phyloP scores from a whole-genome alignment of 1,284 basidiomycete species.

The Lentinus polychrous region DNA sequence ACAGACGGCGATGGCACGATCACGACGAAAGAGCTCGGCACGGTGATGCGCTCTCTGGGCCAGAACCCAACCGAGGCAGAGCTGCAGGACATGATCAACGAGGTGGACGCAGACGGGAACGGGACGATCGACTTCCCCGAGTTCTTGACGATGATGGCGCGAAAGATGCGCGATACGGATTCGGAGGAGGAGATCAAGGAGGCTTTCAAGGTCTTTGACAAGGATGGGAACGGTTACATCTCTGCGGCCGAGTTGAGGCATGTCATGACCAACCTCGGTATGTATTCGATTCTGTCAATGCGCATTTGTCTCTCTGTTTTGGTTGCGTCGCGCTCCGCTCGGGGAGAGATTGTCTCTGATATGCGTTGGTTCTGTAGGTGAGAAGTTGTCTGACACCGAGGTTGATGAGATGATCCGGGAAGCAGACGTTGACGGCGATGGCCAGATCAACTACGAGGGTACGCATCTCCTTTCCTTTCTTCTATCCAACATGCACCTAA shows the following conservation, averaged over 20 bases:
- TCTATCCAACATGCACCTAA: background rate
- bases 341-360: slow-evolving; percentile 6
- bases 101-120: slow-evolving; percentile 75
- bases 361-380: slow-evolving; percentile 41
- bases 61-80: slow-evolving; percentile 97
- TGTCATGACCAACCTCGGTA: slow-evolving; percentile 90
- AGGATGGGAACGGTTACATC: slow-evolving; percentile 80
- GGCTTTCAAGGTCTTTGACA: slow-evolving; percentile 83
- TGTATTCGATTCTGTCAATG: slow-evolving; percentile 19
- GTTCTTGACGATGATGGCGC: slow-evolving; percentile 94
- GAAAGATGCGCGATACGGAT: slow-evolving; percentile 93
- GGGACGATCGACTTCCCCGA: slow-evolving; percentile 96
- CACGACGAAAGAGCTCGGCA: slow-evolving; percentile 92
- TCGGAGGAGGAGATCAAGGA: slow-evolving; percentile 72
- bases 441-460: slow-evolving; percentile 85
- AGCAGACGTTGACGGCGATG: slow-evolving; percentile 94
- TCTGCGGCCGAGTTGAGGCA: slow-evolving; percentile 79
- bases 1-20: slow-evolving; percentile 95
- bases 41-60: slow-evolving; percentile 94
- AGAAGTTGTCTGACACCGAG: slow-evolving; percentile 89
- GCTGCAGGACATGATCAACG: slow-evolving; percentile 95
- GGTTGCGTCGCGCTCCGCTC: too few relatives aligned
- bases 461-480: slow-evolving; percentile 19
- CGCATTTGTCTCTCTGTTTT: background rate
- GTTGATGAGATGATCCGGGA: slow-evolving; percentile 99